Base-by-base conservation (phyloP, 2,329 filamentous ascomycete species). In the Arthrobotrys iridis region DNA sequence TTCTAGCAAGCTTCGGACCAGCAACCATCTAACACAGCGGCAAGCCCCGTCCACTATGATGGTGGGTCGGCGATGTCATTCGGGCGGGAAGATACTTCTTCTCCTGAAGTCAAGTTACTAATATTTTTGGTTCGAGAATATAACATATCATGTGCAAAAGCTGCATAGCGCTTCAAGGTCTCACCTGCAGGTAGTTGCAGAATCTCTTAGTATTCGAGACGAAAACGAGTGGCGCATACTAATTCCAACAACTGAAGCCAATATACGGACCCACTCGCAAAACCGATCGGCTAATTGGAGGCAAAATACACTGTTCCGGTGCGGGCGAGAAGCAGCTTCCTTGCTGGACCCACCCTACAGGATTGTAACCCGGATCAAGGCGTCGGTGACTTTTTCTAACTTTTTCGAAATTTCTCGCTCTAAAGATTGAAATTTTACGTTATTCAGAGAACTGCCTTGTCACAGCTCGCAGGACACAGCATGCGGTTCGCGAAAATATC, bases 301-400 rank as follows among this genome's bases (percentile, higher is more conserved):
- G 50, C 50, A 55, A 55, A 55, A 55, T 55, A 55, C 11, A 55
- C 50, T 55, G 50, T 55, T 24, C 50, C 50, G 50, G 24, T 37
- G 50, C 50, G 30, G 50, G 50, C 50, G 30, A 55, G 50, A 55
- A 55, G 30, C 30, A 55, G 30, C 30, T 55, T 55, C 50, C 50
- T 55, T 55, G 46, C 46, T 52, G 30, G 50, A 55, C 50, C 50
- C 50, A 55, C 50, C 26, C 37, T 30, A 15, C 15, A 55, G 50
- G 50, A 55, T 55, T 24, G 28, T 13, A 37, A 55, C 50, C 50
- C 37, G 50, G 40, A 15, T 35, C 7, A 55, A 37, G 8, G 18
- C 30, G 37, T 55, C 50, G 50, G 50, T 37, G 50, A 55, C 50
- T 55, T 50, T 55, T 55, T 52, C n/a, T n/a, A n/a, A n/a, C n/a